Evolutionary conservation across 208 protist genomes (phyloP), one percentile per base, ranked within the genome.

Genomic region (Leptomonas pyrrhocoris): DNA sequence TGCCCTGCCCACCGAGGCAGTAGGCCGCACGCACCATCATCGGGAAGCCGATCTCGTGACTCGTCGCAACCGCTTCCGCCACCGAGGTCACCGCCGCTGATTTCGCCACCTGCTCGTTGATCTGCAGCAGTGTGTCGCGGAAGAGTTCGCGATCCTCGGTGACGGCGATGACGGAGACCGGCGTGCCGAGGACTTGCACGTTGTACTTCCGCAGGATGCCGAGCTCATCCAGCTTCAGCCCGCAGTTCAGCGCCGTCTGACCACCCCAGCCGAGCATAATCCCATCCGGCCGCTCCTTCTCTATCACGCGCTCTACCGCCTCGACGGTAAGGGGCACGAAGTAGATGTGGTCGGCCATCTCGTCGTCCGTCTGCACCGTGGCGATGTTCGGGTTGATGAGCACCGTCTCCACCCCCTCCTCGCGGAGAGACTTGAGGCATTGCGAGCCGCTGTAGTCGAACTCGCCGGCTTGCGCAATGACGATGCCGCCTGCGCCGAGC

Each of bases 351-450:
- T 99, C 98, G 12, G 98, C 98, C 72, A 99, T 94, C 74, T 97
- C 98, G 66, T 97, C 86, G 55, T 94, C 90, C 18, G 98, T 99
- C 85, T 99, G 98, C 43, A 99, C 96, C 11, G 98, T 99, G 23
- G 98, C 98, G 76, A 99, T 99, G 80, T 99, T 99, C n/a, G 98
- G 98, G 85, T 99, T 99, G 83, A 99, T 98, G 25, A 99, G 83
- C 31, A 99, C 89, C 55, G 97, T 99, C 67, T 98, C 71, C 27
- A 99, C 92, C 62, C 93, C 91, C 84, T 99, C 97, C 86, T 99
- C 97, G 77, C 99, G 98, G 12, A 99, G 84, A 2, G 98, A 97
- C 78, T 99, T 99, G 72, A 99, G 98, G 68, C 96, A 98, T 73
- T 98, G 96, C 25, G 97, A 99, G 51, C 98, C 98, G 58, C 93